A percentile compares a stretch with the other conserved stretches of the same genome.
Evolutionary conservation across 306 rosid species (phyloP).

Genomic region (Gleditsia sinensis): DNA sequence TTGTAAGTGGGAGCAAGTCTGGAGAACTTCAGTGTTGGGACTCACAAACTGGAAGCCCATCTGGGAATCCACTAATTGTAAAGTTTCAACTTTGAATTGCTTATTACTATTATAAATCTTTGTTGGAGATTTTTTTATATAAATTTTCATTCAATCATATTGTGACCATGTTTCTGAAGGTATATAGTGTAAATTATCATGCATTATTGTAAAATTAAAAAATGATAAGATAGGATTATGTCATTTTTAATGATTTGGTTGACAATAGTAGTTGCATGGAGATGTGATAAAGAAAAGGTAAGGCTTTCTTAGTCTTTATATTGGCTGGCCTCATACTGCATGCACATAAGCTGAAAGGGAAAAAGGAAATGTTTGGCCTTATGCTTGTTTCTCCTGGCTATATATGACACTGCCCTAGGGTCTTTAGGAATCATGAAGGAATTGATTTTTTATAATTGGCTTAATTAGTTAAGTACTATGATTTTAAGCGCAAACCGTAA

Average conservation of each 20-base stretch:
- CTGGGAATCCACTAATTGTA: slow-evolving; percentile 70
- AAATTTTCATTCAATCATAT: not conserved
- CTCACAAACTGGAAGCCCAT: slow-evolving; percentile 83
- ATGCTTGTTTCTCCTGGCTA: not conserved
- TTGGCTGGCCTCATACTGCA: not conserved
- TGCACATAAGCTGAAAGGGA: not conserved
- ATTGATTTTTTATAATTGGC: not conserved
- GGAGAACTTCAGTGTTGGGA: slow-evolving; percentile 95
- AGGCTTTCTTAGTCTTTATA: not conserved
- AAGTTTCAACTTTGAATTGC: slow-evolving; percentile 30
- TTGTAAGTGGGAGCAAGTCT: slow-evolving; percentile 92
- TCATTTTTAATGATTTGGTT: too few species aligned
- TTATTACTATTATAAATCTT: slow-evolving; percentile 1
- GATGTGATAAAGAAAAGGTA: not conserved
- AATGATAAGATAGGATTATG: too few species aligned
- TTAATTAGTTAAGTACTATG: not conserved
- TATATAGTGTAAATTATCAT: not conserved
- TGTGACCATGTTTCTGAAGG: not conserved
- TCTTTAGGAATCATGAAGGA: not conserved
- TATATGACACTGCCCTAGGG: not conserved
- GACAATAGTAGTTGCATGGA: too few species aligned
- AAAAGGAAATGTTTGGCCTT: not conserved
- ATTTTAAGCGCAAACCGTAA: not conserved
- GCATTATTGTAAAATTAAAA: not conserved
- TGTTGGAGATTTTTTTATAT: slow-evolving; percentile 1